Evolutionary conservation across 257 asterid species (phyloP).

Genomic region (Avicennia marina): DNA sequence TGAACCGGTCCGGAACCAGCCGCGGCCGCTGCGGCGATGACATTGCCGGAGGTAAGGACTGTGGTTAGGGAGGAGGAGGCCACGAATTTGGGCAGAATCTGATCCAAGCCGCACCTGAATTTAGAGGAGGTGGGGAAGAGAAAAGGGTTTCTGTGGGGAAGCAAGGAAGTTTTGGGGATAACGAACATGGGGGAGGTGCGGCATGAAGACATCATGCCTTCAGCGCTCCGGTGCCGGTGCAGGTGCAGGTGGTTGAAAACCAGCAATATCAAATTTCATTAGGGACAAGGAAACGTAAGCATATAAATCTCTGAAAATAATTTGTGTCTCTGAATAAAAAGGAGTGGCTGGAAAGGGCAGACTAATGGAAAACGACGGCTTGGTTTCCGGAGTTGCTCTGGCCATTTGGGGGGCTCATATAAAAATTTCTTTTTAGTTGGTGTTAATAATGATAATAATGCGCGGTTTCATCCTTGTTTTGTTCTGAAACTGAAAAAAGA

Average conservation of each 20-base stretch:
- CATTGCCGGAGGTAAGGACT: constrained; percentile 62
- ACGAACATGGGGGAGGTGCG: constrained; percentile 43
- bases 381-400: too few species aligned
- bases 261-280: neutral
- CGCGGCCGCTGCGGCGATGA: constrained; percentile 74
- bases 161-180: constrained; percentile 26
- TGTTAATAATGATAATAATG: too few species aligned
- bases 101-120: constrained; percentile 43
- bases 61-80: constrained; percentile 61
- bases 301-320: neutral
- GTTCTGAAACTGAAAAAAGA: too few species aligned
- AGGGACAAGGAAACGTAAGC: neutral
- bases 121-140: constrained; percentile 28
- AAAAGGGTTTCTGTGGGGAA: constrained; percentile 38
- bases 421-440: too few species aligned
- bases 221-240: neutral
- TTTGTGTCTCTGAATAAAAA: neutral
- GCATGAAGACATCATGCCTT: constrained; percentile 45
- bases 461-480: too few species aligned
- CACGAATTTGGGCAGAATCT: constrained; percentile 33
- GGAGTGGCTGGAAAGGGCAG: neutral
- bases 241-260: neutral
- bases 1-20: constrained; percentile 69
- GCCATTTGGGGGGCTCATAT: too few species aligned
- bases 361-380: too few species aligned